phyloP scores from a whole-genome alignment of 495 filamentous ascomycete genomes.

The Ascodesmis nigricans region DNA sequence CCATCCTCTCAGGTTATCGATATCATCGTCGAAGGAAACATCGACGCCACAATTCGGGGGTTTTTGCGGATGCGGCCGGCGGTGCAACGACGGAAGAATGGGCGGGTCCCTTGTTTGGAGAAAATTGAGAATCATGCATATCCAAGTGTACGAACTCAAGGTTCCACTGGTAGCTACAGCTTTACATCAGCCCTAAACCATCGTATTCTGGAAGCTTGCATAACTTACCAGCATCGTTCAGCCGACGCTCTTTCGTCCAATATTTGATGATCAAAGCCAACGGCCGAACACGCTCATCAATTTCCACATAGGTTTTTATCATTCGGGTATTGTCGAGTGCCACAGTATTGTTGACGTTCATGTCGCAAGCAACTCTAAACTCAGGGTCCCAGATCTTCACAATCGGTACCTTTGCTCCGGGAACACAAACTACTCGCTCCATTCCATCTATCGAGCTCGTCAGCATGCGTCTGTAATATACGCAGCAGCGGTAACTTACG shows the following conservation, averaged over 20 bases:
- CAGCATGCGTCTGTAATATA: background rate
- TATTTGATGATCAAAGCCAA: constrained; percentile 92
- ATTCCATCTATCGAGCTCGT: constrained; percentile 50
- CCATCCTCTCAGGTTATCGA: constrained; percentile 46
- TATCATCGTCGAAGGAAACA: constrained; percentile 66
- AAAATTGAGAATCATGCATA: constrained; percentile 94
- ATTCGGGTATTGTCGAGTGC: constrained; percentile 92
- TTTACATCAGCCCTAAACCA: background rate
- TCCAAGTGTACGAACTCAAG: constrained; percentile 98
- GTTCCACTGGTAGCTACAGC: constrained; percentile 68
- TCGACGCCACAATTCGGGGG: constrained; percentile 37
- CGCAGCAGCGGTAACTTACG: constrained; percentile 41
- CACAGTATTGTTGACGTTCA: constrained; percentile 94
- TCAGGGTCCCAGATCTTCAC: constrained; percentile 98
- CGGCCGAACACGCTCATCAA: constrained; percentile 73
- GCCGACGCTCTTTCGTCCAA: constrained; percentile 77
- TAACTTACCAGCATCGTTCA: constrained; percentile 81
- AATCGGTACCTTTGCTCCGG: constrained; percentile 87
- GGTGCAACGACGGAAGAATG: constrained; percentile 68
- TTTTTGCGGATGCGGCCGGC: constrained; percentile 41
- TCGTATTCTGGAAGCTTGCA: background rate
- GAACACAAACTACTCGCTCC: constrained; percentile 83
- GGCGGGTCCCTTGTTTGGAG: constrained; percentile 76
- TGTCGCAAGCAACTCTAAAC: constrained; percentile 73
- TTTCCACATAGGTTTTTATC: constrained; percentile 91